Base-by-base conservation (phyloP, 495 filamentous ascomycete genomes). In the Hyaloscypha variabilis region DNA sequence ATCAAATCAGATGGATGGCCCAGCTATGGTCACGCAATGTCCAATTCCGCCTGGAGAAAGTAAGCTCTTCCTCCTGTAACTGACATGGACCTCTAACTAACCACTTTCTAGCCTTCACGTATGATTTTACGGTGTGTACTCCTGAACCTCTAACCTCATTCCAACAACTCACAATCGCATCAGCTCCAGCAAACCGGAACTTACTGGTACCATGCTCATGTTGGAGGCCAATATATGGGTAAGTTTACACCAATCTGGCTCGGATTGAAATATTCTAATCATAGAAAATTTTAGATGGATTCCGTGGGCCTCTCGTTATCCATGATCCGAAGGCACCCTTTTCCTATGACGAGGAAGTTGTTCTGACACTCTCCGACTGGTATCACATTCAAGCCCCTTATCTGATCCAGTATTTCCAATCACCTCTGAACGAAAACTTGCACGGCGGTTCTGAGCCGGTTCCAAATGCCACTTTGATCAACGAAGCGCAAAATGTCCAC, bases 1-100 rank as follows among this genome's bases (percentile, higher is more conserved):
- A 89, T 88, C 13, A 85, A 80, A 14, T 73, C 81, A 25, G 10
- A 94, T 94, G 92, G 91, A 95, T 71, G 91, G 91, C 0, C 81
- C 91, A 10, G 79, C 83, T 3, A 84, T 85, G 59, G 82, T 85
- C 23, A 88, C 85, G 3, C 90, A 94, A 70, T 95, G 91, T 55
- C 53, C 53, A 58, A 52, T 64, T 11, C 53, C 23, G 6, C 62
- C 62, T 1, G 62, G 54, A 29, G 51, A 24, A 54, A 10, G 51
- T 54, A 29, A 64, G 80, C 87, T 6, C 75, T 92, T 11, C 71
- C 68, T 50, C 74, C n/a, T n/a, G 75, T 1, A 73, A 77, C n/a
- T 23, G 26, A 54, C 6, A 25, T 14, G 39, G 19, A 13, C 11
- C 26, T 14, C 3, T 17, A 25, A 29, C 51, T 54, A 23, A 54